phyloP scores from a whole-genome alignment of 1,139 yeast genomes.

The Yamadazyma membranifaciens region DNA sequence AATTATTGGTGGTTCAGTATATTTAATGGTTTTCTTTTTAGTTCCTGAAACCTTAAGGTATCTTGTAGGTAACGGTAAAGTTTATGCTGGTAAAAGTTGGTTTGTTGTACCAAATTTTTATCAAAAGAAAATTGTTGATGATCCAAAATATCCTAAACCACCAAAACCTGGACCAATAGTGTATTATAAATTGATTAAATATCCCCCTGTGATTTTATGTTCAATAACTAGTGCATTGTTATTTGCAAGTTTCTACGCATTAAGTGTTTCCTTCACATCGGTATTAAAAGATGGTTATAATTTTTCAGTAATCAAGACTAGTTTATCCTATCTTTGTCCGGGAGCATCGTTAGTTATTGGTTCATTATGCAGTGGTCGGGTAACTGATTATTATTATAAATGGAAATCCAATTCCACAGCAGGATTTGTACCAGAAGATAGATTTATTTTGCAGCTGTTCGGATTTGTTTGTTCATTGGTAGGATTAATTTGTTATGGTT shows the following conservation, averaged over 20 bases:
- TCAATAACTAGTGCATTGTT: constrained; percentile 51
- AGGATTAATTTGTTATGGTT: constrained; percentile 55
- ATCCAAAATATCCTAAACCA: constrained; percentile 39
- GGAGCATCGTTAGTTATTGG: constrained; percentile 52
- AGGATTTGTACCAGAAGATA: constrained; percentile 43
- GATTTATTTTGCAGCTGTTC: constrained; percentile 44
- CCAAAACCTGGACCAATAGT: constrained; percentile 44
- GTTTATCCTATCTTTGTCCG: constrained; percentile 54
- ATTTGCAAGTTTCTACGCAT: constrained; percentile 56
- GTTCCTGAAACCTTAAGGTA: constrained; percentile 57
- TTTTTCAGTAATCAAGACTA: constrained; percentile 34
- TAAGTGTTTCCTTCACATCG: constrained; percentile 50
- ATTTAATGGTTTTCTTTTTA: constrained; percentile 36
- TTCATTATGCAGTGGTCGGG: constrained; percentile 49
- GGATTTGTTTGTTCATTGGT: constrained; percentile 46
- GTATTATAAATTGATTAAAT: constrained; percentile 36
- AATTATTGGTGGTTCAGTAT: constrained; percentile 40
- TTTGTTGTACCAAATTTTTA: constrained; percentile 27
- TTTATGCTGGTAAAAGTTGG: constrained; percentile 18
- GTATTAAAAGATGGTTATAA: constrained; percentile 37
- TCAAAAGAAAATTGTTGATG: constrained; percentile 26
- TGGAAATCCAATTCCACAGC: constrained; percentile 22
- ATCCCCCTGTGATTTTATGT: constrained; percentile 46
- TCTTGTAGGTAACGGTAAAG: constrained; percentile 53
- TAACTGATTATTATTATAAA: constrained; percentile 38